These are phyloP conservation scores for Leccinum discolor DNA, from an alignment of 1,284 basidiomycete species.

Conservation along the genomic window DNA sequence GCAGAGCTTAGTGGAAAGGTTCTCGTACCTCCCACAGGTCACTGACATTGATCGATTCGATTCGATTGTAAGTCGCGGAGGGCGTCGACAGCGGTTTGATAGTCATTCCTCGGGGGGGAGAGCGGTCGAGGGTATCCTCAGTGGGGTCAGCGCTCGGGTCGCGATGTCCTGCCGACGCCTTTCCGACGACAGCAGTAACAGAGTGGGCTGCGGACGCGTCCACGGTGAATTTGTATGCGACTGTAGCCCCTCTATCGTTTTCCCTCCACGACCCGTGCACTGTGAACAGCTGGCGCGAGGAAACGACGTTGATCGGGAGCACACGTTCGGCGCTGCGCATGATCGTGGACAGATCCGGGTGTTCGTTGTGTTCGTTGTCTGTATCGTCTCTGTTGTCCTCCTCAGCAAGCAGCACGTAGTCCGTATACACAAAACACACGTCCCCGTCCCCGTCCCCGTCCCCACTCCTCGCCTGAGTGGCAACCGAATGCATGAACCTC, in stretches of 20 bases:
- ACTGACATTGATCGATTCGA: too few relatives aligned
- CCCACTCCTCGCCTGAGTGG: not conserved
- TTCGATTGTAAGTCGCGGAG: too few relatives aligned
- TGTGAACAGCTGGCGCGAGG: slow-evolving; percentile 13
- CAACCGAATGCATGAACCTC: not conserved
- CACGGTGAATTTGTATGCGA: slow-evolving; percentile 16
- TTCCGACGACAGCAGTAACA: not conserved
- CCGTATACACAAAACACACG: not conserved
- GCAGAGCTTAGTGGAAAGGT: too few relatives aligned
- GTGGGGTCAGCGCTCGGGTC: too few relatives aligned
- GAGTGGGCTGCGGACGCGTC: slow-evolving; percentile 14
- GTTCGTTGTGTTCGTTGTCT: not conserved
- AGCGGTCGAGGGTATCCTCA: too few relatives aligned
- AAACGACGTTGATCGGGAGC: slow-evolving; percentile 11
- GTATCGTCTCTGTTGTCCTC: not conserved
- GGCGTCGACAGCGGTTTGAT: too few relatives aligned
- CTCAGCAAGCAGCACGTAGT: not conserved
- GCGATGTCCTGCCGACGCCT: not conserved
- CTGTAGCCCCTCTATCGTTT: not conserved
- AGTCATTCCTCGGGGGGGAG: too few relatives aligned
- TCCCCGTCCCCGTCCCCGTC: not conserved
- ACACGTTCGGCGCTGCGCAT: slow-evolving; percentile 5
- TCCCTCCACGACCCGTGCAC: slow-evolving; percentile 12
- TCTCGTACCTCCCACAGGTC: too few relatives aligned
- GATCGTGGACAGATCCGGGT: slow-evolving; percentile 3